phyloP scores from a whole-genome alignment of 2,329 filamentous ascomycete species.

The Endothia cerciana region DNA sequence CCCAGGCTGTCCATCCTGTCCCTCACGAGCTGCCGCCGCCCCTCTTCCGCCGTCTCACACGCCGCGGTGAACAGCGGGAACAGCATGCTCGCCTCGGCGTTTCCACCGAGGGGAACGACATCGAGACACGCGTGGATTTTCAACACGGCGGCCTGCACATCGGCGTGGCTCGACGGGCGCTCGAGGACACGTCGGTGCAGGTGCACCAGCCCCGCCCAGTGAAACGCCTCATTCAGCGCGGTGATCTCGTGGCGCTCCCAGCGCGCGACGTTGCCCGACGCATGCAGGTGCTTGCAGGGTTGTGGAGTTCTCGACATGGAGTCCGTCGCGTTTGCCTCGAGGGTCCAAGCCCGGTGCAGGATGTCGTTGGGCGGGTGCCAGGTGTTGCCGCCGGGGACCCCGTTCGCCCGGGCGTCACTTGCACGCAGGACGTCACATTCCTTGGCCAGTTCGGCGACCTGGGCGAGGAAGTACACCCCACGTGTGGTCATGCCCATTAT shows the following conservation, averaged over 20 bases:
- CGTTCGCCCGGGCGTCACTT: conserved; percentile 5
- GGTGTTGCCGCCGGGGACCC: conserved; percentile 43
- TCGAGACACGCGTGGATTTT: conserved; percentile 66
- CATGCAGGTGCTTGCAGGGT: conserved; percentile 52
- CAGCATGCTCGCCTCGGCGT: conserved; percentile 74
- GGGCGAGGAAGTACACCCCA: conserved; percentile 71
- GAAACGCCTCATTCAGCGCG: conserved; percentile 77
- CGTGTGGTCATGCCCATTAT: conserved; percentile 78
- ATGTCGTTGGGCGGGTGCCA: conserved; percentile 64
- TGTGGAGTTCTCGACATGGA: conserved; percentile 51
- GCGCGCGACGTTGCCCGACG: conserved; percentile 53
- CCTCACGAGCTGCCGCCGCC: conserved; percentile 63
- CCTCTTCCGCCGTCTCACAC: conserved; percentile 66
- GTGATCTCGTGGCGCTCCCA: conserved; percentile 68
- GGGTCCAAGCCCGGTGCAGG: conserved; percentile 58
- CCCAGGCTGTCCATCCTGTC: conserved; percentile 70
- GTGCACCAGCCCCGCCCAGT: conserved; percentile 77
- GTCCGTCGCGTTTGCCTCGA: conserved; percentile 65
- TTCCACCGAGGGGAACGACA: conserved; percentile 66
- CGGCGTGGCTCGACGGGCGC: conserved; percentile 56
- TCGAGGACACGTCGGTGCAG: conserved; percentile 74
- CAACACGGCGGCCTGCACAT: conserved; percentile 66
- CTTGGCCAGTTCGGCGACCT: conserved; percentile 72
- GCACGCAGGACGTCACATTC: conserved; percentile 70
- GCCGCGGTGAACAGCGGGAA: conserved; percentile 86